Evolutionary conservation across 805 yeast genomes (phyloP).

Genomic region (Candida ovalis): DNA sequence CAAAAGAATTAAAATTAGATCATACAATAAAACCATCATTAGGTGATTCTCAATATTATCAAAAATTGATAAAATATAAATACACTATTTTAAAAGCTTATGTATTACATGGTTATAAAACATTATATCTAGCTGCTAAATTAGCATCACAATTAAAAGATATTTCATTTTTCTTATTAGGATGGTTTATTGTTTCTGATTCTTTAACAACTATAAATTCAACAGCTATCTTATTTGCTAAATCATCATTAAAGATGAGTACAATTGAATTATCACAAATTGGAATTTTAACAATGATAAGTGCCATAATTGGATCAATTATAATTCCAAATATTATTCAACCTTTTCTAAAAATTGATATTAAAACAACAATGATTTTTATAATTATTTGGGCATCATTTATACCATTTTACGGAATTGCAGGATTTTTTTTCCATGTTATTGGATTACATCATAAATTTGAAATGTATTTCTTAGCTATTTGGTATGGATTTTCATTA

Average conservation of each 20-base stretch:
- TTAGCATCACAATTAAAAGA: conserved; percentile 61
- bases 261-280: conserved; percentile 61
- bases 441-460: conserved; percentile 59
- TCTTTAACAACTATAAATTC: conserved; percentile 76
- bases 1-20: conserved; percentile 30
- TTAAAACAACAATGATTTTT: conserved; percentile 47
- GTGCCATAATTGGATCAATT: conserved; percentile 67
- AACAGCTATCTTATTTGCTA: conserved; percentile 73
- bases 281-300: conserved; percentile 62
- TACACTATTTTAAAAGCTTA: conserved; percentile 28
- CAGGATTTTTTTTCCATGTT: conserved; percentile 53
- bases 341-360: conserved; percentile 36
- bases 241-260: conserved; percentile 64
- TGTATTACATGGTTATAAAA: conserved; percentile 58
- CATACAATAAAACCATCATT: conserved; percentile 9
- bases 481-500: conserved; percentile 72
- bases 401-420: conserved; percentile 68
- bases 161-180: conserved; percentile 59
- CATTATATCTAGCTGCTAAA: conserved; percentile 50
- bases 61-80: conserved; percentile 10
- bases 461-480: conserved; percentile 67
- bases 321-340: conserved; percentile 44
- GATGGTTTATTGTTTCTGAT: conserved; percentile 77
- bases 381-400: conserved; percentile 58
- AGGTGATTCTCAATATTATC: conserved; percentile 7